Conservation (phyloP, 257 asterid species). For the Ligustrum vulgare region DNA sequence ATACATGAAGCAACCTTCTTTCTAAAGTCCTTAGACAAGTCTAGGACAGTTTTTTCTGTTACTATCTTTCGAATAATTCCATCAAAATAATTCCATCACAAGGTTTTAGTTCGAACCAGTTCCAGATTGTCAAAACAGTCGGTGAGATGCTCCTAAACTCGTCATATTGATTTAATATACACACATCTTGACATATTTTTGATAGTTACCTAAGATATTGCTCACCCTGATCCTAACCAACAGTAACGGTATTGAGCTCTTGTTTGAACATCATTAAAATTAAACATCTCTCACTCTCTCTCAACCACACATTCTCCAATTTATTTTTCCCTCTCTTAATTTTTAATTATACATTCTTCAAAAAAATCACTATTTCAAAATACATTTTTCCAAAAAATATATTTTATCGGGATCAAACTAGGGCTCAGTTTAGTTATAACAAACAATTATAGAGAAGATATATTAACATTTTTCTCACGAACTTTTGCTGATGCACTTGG, state of each 20-base stretch:
- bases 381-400: too few relatives aligned
- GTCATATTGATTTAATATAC: background rate
- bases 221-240: background rate
- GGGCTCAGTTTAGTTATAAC: background rate
- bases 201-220: background rate
- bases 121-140: background rate
- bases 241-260: background rate
- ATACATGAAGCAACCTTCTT: background rate
- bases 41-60: background rate
- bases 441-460: background rate
- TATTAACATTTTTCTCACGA: conserved; percentile 19
- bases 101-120: background rate
- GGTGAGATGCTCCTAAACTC: background rate
- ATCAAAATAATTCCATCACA: background rate
- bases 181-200: background rate
- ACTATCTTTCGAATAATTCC: background rate
- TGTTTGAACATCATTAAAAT: too few relatives aligned
- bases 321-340: too few relatives aligned
- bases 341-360: too few relatives aligned
- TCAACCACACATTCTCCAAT: too few relatives aligned
- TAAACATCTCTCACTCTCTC: too few relatives aligned
- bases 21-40: background rate
- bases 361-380: too few relatives aligned
- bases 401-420: too few relatives aligned
- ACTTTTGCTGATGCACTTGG: conserved; percentile 20